Percentiles rank a stretch among this genome's conserved stretches.
phyloP scores from a whole-genome alignment of 2,329 filamentous ascomycete species.

The Xylaria sp. region DNA sequence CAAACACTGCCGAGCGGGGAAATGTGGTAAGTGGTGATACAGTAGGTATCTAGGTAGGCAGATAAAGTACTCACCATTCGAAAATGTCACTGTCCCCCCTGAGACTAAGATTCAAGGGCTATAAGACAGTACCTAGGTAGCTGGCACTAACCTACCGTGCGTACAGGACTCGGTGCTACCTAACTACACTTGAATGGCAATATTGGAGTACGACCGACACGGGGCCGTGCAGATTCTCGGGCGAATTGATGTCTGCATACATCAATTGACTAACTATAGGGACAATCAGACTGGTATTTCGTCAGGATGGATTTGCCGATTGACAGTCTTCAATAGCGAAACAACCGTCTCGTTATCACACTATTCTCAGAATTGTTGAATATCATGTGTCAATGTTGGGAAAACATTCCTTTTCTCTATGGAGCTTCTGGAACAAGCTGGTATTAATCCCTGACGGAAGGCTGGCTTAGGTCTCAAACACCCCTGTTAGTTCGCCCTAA shows the following conservation, averaged over 20 bases:
- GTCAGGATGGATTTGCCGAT: background rate
- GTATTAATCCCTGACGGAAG: slow-evolving; percentile 35
- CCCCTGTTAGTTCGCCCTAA: slow-evolving; percentile 38
- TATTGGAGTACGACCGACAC: slow-evolving; percentile 22
- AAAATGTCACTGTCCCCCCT: slow-evolving; percentile 15
- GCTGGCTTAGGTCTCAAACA: slow-evolving; percentile 20
- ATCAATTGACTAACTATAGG: slow-evolving; percentile 15
- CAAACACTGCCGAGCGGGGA: slow-evolving; percentile 4
- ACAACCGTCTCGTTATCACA: background rate
- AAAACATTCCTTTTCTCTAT: slow-evolving; percentile 24
- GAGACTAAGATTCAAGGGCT: slow-evolving; percentile 28
- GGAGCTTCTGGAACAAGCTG: slow-evolving; percentile 31
- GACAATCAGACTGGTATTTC: background rate
- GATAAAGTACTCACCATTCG: background rate
- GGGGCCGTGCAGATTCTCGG: background rate
- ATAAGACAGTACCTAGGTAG: slow-evolving; percentile 32
- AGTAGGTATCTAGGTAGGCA: background rate
- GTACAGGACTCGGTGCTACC: background rate
- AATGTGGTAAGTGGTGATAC: background rate
- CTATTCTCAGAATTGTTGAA: background rate
- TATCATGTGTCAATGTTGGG: background rate
- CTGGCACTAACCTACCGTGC: slow-evolving; percentile 30
- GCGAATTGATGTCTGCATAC: slow-evolving; percentile 18
- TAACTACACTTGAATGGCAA: slow-evolving; percentile 23
- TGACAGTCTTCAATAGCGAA: background rate